A percentile compares a stretch with the other conserved stretches of the same genome.
These are phyloP conservation scores for Suillus tomentosus DNA, from an alignment of 768 basidiomycete species.

Conservation along the genomic window DNA sequence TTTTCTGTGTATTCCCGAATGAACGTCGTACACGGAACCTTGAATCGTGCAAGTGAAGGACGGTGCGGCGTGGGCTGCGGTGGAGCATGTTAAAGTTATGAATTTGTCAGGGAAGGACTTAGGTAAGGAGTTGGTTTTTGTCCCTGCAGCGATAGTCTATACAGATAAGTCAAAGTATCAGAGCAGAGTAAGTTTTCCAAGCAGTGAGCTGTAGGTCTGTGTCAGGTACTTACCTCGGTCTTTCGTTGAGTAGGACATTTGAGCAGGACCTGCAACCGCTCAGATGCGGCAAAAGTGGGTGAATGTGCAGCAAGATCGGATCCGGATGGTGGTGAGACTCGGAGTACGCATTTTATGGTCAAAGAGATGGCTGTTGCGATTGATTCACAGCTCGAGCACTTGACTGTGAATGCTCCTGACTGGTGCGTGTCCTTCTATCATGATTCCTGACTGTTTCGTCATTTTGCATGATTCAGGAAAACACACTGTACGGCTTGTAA, in stretches of 20 bases:
- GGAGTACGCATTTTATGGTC: conserved; percentile 50
- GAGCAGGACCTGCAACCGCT: not conserved
- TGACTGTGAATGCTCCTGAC: conserved; percentile 68
- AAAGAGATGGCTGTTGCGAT: conserved; percentile 57
- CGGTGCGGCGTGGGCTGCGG: conserved; percentile 49
- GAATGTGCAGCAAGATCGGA: conserved; percentile 8
- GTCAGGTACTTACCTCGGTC: conserved; percentile 11
- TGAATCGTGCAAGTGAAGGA: conserved; percentile 53
- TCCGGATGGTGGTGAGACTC: conserved; percentile 31
- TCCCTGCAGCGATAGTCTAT: conserved; percentile 72
- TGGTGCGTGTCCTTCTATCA: conserved; percentile 46
- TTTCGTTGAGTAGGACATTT: not conserved
- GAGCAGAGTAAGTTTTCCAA: conserved; percentile 46
- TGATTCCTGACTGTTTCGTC: not conserved
- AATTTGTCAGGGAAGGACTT: conserved; percentile 15
- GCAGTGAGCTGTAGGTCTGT: conserved; percentile 5
- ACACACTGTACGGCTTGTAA: conserved; percentile 58
- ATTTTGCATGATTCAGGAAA: conserved; percentile 45
- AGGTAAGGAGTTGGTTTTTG: conserved; percentile 44
- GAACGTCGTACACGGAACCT: conserved; percentile 52
- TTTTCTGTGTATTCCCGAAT: conserved; percentile 70
- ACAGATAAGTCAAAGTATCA: conserved; percentile 67
- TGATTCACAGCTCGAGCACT: conserved; percentile 45
- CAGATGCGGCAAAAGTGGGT: conserved; percentile 14
- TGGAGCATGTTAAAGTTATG: conserved; percentile 57